phyloP scores from a whole-genome alignment of 2,329 filamentous ascomycete genomes.

The Exophiala aquamarina region DNA sequence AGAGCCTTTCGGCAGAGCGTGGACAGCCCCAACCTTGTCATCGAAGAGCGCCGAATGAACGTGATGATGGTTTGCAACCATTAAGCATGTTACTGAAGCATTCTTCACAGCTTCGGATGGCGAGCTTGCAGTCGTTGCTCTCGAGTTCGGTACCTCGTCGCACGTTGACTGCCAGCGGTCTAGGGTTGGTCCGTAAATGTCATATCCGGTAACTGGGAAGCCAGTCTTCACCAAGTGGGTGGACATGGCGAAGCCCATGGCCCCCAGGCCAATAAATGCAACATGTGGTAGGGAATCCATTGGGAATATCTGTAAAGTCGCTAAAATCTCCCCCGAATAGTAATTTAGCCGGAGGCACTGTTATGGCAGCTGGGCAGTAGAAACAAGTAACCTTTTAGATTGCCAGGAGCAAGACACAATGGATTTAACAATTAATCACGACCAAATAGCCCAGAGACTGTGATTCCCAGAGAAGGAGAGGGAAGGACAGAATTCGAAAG shows the following conservation, averaged over 20 bases:
- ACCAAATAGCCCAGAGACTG: too few relatives aligned
- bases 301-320: slow-evolving; percentile 13
- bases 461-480: too few relatives aligned
- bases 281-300: slow-evolving; percentile 48
- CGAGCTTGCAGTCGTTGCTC: slow-evolving; percentile 60
- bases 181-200: slow-evolving; percentile 67
- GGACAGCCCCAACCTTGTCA: slow-evolving; percentile 49
- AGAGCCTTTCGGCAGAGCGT: slow-evolving; percentile 55
- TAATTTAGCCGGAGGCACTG: too few relatives aligned
- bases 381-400: too few relatives aligned
- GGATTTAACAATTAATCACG: too few relatives aligned
- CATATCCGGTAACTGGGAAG: slow-evolving; percentile 68
- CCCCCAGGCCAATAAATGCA: slow-evolving; percentile 73
- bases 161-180: slow-evolving; percentile 65
- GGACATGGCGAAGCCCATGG: slow-evolving; percentile 82
- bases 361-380: too few relatives aligned
- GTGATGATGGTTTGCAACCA: slow-evolving; percentile 74
- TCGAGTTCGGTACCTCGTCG: slow-evolving; percentile 59
- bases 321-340: too few relatives aligned
- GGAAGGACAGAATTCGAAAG: background rate
- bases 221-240: slow-evolving; percentile 68
- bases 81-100: slow-evolving; percentile 46
- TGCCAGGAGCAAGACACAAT: too few relatives aligned
- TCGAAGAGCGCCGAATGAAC: slow-evolving; percentile 66
- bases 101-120: slow-evolving; percentile 58